These are phyloP conservation scores for Kondoa malvinella DNA, from an alignment of 768 basidiomycete species.

Conservation along the genomic window DNA sequence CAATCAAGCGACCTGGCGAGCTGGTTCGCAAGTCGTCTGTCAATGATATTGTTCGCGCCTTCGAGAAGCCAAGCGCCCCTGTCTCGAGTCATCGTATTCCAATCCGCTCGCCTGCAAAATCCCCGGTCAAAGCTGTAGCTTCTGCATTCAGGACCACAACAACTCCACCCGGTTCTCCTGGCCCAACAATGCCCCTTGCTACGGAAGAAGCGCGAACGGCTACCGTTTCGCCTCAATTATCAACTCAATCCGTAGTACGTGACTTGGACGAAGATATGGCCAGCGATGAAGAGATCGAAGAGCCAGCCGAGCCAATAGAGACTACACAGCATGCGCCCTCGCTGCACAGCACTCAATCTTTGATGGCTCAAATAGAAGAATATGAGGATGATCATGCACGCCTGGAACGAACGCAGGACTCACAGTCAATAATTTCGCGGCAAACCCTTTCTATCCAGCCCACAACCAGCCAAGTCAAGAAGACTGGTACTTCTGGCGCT, in stretches of 20 bases:
- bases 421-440: neutral
- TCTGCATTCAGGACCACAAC: neutral
- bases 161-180: neutral
- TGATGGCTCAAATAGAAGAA: too few species aligned
- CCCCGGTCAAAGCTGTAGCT: neutral
- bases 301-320: too few species aligned
- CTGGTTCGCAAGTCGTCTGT: slow-evolving; percentile 5
- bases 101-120: neutral
- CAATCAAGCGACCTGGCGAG: neutral
- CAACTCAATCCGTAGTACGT: too few species aligned
- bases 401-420: too few species aligned
- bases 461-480: too few species aligned
- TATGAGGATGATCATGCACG: too few species aligned
- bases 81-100: neutral
- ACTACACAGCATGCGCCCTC: too few species aligned
- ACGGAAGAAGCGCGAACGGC: neutral
- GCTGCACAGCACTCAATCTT: too few species aligned
- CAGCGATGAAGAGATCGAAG: too few species aligned
- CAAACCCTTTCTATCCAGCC: neutral
- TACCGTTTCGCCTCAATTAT: too few species aligned
- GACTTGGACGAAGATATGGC: too few species aligned
- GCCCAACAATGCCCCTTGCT: neutral
- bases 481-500: slow-evolving; percentile 34
- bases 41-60: slow-evolving; percentile 1
- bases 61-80: neutral